These are phyloP conservation scores for Protomyces macrosporus DNA, from an alignment of 1,139 yeast species.

Conservation along the genomic window DNA sequence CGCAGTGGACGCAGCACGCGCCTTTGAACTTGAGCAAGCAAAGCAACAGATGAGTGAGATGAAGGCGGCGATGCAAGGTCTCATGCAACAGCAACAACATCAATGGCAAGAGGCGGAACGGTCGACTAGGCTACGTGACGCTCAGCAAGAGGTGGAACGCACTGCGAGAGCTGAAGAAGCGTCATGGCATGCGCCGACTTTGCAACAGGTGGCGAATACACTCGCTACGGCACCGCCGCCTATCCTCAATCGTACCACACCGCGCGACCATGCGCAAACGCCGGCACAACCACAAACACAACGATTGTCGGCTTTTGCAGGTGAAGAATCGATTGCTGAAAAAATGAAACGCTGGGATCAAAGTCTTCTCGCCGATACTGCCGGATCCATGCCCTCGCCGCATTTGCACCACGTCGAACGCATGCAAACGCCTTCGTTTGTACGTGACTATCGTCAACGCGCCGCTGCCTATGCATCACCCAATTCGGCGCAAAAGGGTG, in stretches of 20 bases:
- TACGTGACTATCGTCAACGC: background rate
- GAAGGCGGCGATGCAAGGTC: background rate
- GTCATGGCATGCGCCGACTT: background rate
- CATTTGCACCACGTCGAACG: background rate
- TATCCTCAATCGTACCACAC: background rate
- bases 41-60: background rate
- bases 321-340: constrained; percentile 8
- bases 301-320: background rate
- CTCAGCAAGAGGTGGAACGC: no score
- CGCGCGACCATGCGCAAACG: background rate
- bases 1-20: background rate
- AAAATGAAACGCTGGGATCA: constrained; percentile 18
- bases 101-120: background rate
- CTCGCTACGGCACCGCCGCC: background rate
- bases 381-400: background rate
- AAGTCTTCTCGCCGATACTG: background rate
- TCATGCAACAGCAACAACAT: background rate
- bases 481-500: background rate
- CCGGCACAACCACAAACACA: background rate
- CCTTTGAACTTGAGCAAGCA: background rate
- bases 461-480: background rate
- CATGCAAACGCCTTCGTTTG: background rate
- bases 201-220: background rate
- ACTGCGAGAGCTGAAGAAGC: no score
- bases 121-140: no score